Base-by-base conservation (phyloP, 768 basidiomycete species). In the Melanogaster broomeanus region DNA sequence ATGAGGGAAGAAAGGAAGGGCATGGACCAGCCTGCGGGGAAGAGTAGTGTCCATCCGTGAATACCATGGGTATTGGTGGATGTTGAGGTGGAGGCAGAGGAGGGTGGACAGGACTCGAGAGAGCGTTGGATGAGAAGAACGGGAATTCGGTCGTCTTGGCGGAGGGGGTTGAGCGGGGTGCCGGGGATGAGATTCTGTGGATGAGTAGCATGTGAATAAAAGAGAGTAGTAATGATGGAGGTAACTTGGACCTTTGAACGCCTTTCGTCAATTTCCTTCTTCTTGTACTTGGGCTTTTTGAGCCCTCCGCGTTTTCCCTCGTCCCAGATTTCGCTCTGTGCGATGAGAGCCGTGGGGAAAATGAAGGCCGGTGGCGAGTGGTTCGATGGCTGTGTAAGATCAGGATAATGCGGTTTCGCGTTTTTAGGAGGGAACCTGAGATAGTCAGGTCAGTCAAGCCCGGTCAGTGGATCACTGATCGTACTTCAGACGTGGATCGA, bases 21-120 rank as follows among this genome's bases (percentile, higher is more conserved):
- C 87, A 93, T 96, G 0, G 82, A 80, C 93, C 94, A 98, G 12
- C 92, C 93, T 2, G 83, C 75, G 3, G 96, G 96, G 28, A 96
- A 66, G 41, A 97, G 75, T 9, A 99, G 72, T 8, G 86, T 93
- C 88, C 91, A 97, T 34, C 95, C 94, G 60, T 93, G 85, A 27
- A 93, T 72, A 2, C 77, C 73, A 56, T 75, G 73, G 10, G 61
- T 66, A 2, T 42, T 50, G 38, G 69, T 66, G 15, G 67, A 60
- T 33, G 52, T 53, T 8, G 64, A 59, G 15, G 60, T 52, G 35
- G 51, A 52, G 15, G 18, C 4, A 1, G 53, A 24, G 50, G 62
- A 42, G 13, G 61, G 47, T 1, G 49, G 24, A 49, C 42, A 45
- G n/a, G 66, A 59, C 54, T 84, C 82, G 19, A 90, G 61, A 10